phyloP scores from a whole-genome alignment of 2,329 filamentous ascomycete genomes.

The Rutstroemia sp. region DNA sequence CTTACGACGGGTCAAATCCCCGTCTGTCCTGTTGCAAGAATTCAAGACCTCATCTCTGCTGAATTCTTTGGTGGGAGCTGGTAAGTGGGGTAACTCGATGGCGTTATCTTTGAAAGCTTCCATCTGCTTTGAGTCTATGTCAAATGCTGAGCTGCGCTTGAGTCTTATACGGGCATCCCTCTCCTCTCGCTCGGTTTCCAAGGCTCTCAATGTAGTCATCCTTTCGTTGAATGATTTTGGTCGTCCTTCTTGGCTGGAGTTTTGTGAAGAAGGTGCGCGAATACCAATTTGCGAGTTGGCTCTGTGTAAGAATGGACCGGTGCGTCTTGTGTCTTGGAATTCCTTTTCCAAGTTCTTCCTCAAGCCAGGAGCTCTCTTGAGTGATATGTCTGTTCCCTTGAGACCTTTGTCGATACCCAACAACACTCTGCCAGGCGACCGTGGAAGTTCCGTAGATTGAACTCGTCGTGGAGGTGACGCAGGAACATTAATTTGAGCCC shows the following conservation, averaged over 20 bases:
- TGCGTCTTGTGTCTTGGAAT: conserved; percentile 24
- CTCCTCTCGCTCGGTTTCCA: conserved; percentile 45
- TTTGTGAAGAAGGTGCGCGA: conserved; percentile 16
- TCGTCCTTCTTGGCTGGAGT: conserved; percentile 33
- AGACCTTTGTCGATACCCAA: conserved; percentile 88
- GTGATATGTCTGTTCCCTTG: conserved; percentile 71
- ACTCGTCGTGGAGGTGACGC: conserved; percentile 61
- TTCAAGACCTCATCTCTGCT: conserved; percentile 55
- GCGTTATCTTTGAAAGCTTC: conserved; percentile 52
- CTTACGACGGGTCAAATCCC: conserved; percentile 37
- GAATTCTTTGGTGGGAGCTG: conserved; percentile 44
- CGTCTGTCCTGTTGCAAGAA: conserved; percentile 24
- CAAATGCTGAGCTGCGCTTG: conserved; percentile 48
- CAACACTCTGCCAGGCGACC: conserved; percentile 71
- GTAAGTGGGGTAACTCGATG: conserved; percentile 44
- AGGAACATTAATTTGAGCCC: conserved; percentile 60
- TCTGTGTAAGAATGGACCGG: conserved; percentile 38
- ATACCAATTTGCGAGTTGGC: conserved; percentile 28
- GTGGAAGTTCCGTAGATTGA: conserved; percentile 44
- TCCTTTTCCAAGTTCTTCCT: conserved; percentile 30
- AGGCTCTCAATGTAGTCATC: conserved; percentile 60
- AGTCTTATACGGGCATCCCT: conserved; percentile 45
- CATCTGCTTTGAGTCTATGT: conserved; percentile 49
- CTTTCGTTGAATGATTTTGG: conserved; percentile 70
- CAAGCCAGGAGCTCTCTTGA: conserved; percentile 61